These are phyloP conservation scores for Pseudocercospora pini-densiflorae DNA, from an alignment of 2,329 filamentous ascomycete genomes.

Conservation along the genomic window DNA sequence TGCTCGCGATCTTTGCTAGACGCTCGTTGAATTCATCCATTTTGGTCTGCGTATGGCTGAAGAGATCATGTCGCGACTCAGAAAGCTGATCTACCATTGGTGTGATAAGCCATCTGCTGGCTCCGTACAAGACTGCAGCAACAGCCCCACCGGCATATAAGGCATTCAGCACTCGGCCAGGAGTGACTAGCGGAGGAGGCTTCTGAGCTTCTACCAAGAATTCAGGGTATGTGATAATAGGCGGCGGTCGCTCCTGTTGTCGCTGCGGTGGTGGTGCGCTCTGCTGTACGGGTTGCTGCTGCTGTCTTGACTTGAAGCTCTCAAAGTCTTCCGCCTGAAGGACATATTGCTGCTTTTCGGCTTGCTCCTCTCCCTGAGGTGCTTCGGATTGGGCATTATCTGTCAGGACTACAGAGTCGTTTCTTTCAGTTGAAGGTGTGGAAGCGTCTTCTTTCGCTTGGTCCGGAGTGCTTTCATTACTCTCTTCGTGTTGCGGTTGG, in stretches of 20 bases:
- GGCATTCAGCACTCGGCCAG: conserved; percentile 60
- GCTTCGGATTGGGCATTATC: conserved; percentile 8
- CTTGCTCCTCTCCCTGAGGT: conserved; percentile 10
- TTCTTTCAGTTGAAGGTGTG: not conserved
- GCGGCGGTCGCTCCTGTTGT: conserved; percentile 51
- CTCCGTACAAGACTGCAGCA: conserved; percentile 67
- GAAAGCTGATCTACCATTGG: conserved; percentile 63
- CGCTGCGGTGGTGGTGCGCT: conserved; percentile 10
- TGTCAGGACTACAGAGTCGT: conserved; percentile 1
- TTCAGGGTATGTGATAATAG: conserved; percentile 70
- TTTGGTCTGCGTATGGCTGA: conserved; percentile 56
- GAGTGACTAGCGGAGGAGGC: conserved; percentile 63
- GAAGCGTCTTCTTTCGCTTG: conserved; percentile 10
- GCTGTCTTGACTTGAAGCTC: conserved; percentile 31
- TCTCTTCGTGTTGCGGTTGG: conserved; percentile 22
- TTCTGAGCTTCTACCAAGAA: conserved; percentile 64
- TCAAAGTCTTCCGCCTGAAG: conserved; percentile 34
- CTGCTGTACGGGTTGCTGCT: conserved; percentile 29
- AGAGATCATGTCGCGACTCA: conserved; percentile 62
- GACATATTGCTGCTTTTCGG: conserved; percentile 9
- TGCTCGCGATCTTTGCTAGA: conserved; percentile 45
- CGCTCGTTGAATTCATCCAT: conserved; percentile 61
- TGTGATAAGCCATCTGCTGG: conserved; percentile 69
- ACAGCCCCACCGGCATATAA: conserved; percentile 61
- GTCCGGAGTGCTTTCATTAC: conserved; percentile 9